Conservation (phyloP, 345 rosid species). For the Acer yangbiense region DNA sequence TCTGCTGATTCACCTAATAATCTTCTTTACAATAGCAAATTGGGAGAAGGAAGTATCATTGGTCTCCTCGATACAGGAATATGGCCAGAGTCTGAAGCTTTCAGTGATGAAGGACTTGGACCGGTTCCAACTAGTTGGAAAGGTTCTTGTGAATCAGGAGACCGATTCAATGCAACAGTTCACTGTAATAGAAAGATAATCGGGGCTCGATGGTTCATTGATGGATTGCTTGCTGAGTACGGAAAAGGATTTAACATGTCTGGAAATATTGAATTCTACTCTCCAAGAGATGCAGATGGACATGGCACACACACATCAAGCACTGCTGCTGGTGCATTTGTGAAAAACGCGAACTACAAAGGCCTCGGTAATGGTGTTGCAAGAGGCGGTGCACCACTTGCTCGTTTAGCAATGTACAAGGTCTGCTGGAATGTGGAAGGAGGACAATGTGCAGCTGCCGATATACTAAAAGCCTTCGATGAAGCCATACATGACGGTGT, state of each 20-base stretch:
- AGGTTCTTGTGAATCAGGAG: slow-evolving; percentile 43
- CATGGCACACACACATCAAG: slow-evolving; percentile 57
- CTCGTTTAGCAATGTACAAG: slow-evolving; percentile 53
- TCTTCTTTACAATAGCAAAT: slow-evolving; percentile 23
- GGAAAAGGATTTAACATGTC: slow-evolving; percentile 39
- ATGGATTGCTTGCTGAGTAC: slow-evolving; percentile 47
- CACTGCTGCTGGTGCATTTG: slow-evolving; percentile 40
- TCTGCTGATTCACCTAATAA: neutral
- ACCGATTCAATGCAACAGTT: slow-evolving; percentile 32
- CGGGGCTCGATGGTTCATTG: slow-evolving; percentile 53
- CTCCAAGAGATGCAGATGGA: slow-evolving; percentile 51
- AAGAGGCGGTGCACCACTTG: slow-evolving; percentile 49
- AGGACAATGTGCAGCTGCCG: slow-evolving; percentile 33
- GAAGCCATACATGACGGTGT: slow-evolving; percentile 58
- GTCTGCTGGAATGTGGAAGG: slow-evolving; percentile 47
- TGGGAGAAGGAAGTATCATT: slow-evolving; percentile 36
- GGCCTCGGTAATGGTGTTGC: slow-evolving; percentile 46
- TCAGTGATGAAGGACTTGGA: slow-evolving; percentile 46
- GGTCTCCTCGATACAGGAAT: slow-evolving; percentile 33
- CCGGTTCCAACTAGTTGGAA: slow-evolving; percentile 57
- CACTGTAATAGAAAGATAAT: slow-evolving; percentile 52
- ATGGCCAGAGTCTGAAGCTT: slow-evolving; percentile 51
- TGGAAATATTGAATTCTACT: slow-evolving; percentile 32
- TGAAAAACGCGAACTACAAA: slow-evolving; percentile 6
- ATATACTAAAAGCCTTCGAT: slow-evolving; percentile 54